Evolutionary conservation across 352 stramenopile genomes (phyloP).

Genomic region (Aphanomyces euteiches): DNA sequence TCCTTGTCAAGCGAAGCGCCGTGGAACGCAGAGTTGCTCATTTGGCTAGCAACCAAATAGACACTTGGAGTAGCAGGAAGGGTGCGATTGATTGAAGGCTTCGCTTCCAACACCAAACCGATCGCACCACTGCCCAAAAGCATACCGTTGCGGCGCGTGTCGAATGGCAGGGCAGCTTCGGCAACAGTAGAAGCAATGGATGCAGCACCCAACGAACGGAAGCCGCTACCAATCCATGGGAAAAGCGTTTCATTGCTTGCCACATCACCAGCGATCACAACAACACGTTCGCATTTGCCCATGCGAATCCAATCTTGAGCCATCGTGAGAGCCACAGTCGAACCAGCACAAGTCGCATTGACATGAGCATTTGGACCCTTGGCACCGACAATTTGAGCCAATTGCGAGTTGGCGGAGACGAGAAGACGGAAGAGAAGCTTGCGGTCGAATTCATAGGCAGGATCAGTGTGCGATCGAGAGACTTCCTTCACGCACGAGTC

Average conservation of each 20-base stretch:
- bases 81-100: conserved; percentile 33
- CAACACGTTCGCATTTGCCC: conserved; percentile 89
- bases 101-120: conserved; percentile 72
- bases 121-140: conserved; percentile 90
- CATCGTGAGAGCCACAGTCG: conserved; percentile 89
- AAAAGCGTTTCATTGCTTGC: conserved; percentile 88
- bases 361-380: conserved; percentile 94
- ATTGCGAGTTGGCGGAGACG: conserved; percentile 93
- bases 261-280: conserved; percentile 93
- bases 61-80: conserved; percentile 36
- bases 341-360: conserved; percentile 94
- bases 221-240: conserved; percentile 93
- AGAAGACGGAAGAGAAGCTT: conserved; percentile 97
- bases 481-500: conserved; percentile 91
- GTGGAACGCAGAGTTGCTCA: conserved; percentile 95
- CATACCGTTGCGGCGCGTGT: conserved; percentile 91
- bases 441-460: conserved; percentile 90
- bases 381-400: conserved; percentile 93
- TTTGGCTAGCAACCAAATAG: conserved; percentile 89
- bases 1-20: conserved; percentile 90
- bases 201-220: conserved; percentile 91
- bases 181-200: conserved; percentile 73
- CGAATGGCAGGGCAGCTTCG: conserved; percentile 89
- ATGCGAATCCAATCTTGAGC: conserved; percentile 93
- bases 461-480: conserved; percentile 59